These are phyloP conservation scores for Lactarius trivialis DNA, from an alignment of 768 basidiomycete species.

Conservation along the genomic window DNA sequence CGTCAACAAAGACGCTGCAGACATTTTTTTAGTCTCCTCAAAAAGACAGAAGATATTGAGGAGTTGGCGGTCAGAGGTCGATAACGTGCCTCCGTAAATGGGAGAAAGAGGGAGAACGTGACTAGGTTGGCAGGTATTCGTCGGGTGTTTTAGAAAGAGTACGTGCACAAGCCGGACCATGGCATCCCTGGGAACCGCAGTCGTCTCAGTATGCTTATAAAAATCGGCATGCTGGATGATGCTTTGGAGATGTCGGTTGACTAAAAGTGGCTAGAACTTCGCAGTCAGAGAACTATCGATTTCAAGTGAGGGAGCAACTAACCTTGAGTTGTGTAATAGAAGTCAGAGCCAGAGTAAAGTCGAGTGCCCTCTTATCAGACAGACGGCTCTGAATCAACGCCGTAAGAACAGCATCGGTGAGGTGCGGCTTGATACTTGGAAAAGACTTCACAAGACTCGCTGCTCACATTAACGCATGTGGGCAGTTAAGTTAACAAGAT, in stretches of 20 bases:
- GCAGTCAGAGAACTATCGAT: not conserved
- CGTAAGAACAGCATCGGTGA: conserved; percentile 67
- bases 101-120: conserved; percentile 72
- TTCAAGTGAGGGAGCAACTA: conserved; percentile 15
- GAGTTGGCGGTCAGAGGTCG: conserved; percentile 54
- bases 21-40: conserved; percentile 60
- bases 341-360: conserved; percentile 29
- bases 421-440: conserved; percentile 35
- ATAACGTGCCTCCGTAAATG: conserved; percentile 72
- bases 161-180: conserved; percentile 52
- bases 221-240: conserved; percentile 67
- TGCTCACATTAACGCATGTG: conserved; percentile 1
- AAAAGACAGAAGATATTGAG: conserved; percentile 75
- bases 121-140: conserved; percentile 78
- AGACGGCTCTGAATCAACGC: conserved; percentile 59
- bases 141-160: conserved; percentile 71
- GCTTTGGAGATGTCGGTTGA: conserved; percentile 71
- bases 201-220: conserved; percentile 37
- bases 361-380: conserved; percentile 28
- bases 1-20: conserved; percentile 54
- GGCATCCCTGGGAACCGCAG: conserved; percentile 35
- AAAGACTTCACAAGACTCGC: conserved; percentile 26
- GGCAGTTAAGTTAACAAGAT: not conserved
- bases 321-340: conserved; percentile 50
- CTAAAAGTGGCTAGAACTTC: conserved; percentile 48